Evolutionary conservation across 345 rosid genomes (phyloP).

Genomic region (Acer saccharum): DNA sequence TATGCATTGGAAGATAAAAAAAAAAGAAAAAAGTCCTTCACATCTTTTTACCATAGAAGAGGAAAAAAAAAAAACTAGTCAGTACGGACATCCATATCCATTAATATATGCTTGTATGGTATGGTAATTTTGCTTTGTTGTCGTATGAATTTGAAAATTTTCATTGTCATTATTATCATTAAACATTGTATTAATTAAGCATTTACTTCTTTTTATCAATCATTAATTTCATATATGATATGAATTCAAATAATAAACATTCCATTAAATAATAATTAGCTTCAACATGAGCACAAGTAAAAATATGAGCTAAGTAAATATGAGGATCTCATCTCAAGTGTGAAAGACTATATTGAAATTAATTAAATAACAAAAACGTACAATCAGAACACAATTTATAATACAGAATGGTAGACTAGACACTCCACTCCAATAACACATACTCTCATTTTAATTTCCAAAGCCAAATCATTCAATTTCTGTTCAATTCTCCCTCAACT

Average conservation of each 20-base stretch:
- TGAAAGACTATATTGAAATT: not conserved
- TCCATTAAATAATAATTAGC: too few species aligned
- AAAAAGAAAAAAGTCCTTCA: too few species aligned
- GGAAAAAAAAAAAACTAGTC: not conserved
- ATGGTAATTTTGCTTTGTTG: too few species aligned
- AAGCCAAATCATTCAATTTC: not conserved
- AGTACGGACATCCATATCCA: not conserved
- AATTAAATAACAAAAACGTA: not conserved
- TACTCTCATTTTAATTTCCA: not conserved
- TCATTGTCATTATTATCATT: not conserved
- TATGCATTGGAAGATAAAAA: too few species aligned
- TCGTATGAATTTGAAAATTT: not conserved
- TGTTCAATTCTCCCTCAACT: not conserved
- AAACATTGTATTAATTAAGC: not conserved
- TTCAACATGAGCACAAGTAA: too few species aligned
- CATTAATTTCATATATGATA: too few species aligned
- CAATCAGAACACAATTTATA: not conserved
- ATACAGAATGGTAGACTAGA: not conserved
- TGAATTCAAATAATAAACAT: not conserved
- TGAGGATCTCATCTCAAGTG: too few species aligned
- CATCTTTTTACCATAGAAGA: too few species aligned
- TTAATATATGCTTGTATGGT: not conserved
- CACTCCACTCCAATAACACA: not conserved
- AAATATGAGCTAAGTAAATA: not conserved
- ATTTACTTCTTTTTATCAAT: not conserved